phyloP scores from a whole-genome alignment of 306 rosid species.

The Lathyrus oleraceus region DNA sequence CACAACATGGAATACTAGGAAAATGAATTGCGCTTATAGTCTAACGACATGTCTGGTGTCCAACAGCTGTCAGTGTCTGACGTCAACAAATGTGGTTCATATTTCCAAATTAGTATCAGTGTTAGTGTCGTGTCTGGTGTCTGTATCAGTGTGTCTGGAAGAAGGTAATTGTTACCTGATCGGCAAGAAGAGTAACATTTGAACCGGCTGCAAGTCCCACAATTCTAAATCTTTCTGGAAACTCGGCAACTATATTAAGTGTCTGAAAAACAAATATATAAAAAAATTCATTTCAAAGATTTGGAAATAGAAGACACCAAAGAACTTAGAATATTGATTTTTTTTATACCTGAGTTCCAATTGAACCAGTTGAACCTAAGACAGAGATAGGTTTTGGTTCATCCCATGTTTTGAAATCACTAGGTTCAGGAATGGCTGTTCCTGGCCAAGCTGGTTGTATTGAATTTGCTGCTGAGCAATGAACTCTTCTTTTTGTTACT shows the following conservation, averaged over 20 bases:
- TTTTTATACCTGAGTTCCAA: constrained; percentile 83
- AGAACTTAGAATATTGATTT: neutral
- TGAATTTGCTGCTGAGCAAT: constrained; percentile 60
- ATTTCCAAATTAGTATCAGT: neutral
- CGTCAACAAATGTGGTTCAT: neutral
- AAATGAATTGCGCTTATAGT: too few relatives aligned
- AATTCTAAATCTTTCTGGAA: constrained; percentile 73
- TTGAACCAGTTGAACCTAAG: constrained; percentile 91
- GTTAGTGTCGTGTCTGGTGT: neutral
- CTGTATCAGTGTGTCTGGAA: neutral
- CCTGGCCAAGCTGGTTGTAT: constrained; percentile 96
- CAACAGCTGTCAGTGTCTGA: neutral
- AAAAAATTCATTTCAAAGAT: neutral
- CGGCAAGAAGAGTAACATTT: constrained; percentile 80
- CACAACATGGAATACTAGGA: neutral
- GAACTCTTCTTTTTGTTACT: constrained; percentile 45
- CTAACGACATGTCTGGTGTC: neutral
- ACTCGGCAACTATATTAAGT: constrained; percentile 81
- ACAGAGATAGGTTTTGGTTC: constrained; percentile 86
- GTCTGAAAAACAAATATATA: constrained; percentile 52
- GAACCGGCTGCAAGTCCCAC: constrained; percentile 94
- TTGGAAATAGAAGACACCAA: neutral
- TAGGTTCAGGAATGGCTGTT: constrained; percentile 65
- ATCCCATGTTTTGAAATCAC: constrained; percentile 59
- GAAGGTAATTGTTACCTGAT: constrained; percentile 63